Conservation (phyloP, 2,329 filamentous ascomycete species). For the Colletotrichum theobromicola region DNA sequence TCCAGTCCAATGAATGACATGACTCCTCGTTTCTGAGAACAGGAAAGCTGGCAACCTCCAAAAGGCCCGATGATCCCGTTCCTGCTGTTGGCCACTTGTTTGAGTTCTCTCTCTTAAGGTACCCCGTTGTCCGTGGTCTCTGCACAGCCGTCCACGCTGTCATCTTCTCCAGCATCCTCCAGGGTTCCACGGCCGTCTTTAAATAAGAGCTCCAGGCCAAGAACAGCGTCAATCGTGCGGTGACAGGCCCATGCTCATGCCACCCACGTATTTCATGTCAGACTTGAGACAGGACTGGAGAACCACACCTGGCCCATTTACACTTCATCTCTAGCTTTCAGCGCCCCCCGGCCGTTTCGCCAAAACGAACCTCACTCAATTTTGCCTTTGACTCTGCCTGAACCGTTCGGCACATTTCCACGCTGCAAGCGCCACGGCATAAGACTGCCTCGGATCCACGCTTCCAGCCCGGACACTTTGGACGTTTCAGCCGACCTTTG, state of each 20-base stretch:
- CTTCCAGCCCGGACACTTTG: neutral
- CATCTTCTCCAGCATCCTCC: neutral
- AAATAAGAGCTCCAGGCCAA: neutral
- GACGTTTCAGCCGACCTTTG: constrained; percentile 15
- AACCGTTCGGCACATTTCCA: neutral
- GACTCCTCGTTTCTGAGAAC: neutral
- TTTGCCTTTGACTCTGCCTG: neutral
- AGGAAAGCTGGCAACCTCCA: neutral
- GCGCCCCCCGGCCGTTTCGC: constrained; percentile 8
- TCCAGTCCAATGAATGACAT: constrained; percentile 1
- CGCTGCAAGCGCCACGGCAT: neutral
- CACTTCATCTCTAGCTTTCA: constrained; percentile 7
- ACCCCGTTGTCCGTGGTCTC: neutral
- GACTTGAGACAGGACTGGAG: constrained; percentile 5
- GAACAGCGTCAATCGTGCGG: neutral
- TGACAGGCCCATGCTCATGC: neutral
- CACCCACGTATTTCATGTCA: neutral
- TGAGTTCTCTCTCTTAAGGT: neutral
- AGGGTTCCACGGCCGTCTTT: neutral
- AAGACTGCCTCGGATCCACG: neutral
- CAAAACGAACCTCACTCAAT: constrained; percentile 12
- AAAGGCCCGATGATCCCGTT: constrained; percentile 10
- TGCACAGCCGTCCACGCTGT: neutral
- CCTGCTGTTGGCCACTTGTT: neutral
- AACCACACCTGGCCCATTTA: neutral